A percentile compares a stretch with the other conserved stretches of the same genome.
These are phyloP conservation scores for Alternaria arborescens DNA, from an alignment of 2,329 filamentous ascomycete species.

Conservation along the genomic window DNA sequence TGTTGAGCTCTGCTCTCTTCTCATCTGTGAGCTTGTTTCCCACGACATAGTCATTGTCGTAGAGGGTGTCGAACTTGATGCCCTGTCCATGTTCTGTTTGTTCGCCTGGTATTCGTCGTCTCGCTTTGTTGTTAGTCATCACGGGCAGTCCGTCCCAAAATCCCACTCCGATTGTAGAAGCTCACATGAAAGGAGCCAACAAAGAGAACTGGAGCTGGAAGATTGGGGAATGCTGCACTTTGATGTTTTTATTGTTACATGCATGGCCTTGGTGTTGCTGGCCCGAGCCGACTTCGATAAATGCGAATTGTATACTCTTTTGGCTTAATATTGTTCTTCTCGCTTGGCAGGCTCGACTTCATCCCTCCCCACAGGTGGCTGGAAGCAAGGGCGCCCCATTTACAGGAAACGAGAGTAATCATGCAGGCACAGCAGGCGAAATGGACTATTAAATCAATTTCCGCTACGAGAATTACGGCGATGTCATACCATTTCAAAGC, in stretches of 20 bases:
- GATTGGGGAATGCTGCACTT: background rate
- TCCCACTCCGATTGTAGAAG: background rate
- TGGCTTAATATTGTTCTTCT: background rate
- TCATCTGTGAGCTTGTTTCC: background rate
- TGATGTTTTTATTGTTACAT: background rate
- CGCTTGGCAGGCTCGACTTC: background rate
- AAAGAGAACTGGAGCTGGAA: background rate
- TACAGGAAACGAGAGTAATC: no score
- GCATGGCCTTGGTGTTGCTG: background rate
- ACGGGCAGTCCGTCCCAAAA: background rate
- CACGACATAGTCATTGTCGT: background rate
- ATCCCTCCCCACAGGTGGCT: background rate
- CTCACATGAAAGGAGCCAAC: background rate
- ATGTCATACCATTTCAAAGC: no score
- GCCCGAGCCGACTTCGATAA: background rate
- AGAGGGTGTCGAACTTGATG: background rate
- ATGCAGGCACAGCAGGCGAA: no score
- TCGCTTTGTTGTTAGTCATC: background rate
- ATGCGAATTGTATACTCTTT: background rate
- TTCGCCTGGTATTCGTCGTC: background rate
- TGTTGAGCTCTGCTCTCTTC: background rate
- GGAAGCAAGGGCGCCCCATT: background rate
- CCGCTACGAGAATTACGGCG: no score
- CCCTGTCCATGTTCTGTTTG: background rate
- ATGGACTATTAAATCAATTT: no score